Evolutionary conservation across 2,329 filamentous ascomycete genomes (phyloP).

Genomic region (Monilinia fructigena): DNA sequence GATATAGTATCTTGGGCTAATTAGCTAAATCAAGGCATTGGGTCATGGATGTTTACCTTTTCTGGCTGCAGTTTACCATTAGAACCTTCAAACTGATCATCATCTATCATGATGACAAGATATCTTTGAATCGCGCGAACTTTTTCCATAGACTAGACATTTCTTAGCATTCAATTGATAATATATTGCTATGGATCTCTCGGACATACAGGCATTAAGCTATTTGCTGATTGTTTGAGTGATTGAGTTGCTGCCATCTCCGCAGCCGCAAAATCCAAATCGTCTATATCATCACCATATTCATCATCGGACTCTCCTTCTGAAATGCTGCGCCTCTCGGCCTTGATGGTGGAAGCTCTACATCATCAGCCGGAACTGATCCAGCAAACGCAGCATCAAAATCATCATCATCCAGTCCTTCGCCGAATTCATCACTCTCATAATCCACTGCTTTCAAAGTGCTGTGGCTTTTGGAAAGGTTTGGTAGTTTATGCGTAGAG

Average conservation of each 20-base stretch:
- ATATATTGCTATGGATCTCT: conserved; percentile 36
- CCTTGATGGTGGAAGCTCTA: conserved; percentile 26
- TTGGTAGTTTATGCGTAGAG: background rate
- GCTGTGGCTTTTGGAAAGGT: background rate
- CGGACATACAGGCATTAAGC: conserved; percentile 54
- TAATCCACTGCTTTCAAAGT: conserved; percentile 12
- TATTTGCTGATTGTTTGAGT: conserved; percentile 39
- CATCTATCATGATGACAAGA: conserved; percentile 70
- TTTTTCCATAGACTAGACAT: conserved; percentile 64
- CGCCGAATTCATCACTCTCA: conserved; percentile 39
- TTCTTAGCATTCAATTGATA: conserved; percentile 56
- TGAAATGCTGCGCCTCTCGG: conserved; percentile 21
- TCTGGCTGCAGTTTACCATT: conserved; percentile 61
- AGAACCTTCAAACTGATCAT: conserved; percentile 65
- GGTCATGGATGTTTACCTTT: conserved; percentile 57
- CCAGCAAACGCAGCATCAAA: conserved; percentile 29
- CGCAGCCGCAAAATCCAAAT: conserved; percentile 73
- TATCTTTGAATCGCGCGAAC: conserved; percentile 82
- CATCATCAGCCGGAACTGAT: conserved; percentile 41
- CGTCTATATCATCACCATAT: conserved; percentile 63
- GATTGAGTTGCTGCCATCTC: conserved; percentile 73
- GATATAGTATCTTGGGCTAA: conserved; percentile 66
- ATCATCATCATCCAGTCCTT: conserved; percentile 54
- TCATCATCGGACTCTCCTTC: conserved; percentile 64
- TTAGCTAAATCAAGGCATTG: conserved; percentile 21